Evolutionary conservation across 441 rosid species (phyloP).

Genomic region (Eugenia klotzschiana): DNA sequence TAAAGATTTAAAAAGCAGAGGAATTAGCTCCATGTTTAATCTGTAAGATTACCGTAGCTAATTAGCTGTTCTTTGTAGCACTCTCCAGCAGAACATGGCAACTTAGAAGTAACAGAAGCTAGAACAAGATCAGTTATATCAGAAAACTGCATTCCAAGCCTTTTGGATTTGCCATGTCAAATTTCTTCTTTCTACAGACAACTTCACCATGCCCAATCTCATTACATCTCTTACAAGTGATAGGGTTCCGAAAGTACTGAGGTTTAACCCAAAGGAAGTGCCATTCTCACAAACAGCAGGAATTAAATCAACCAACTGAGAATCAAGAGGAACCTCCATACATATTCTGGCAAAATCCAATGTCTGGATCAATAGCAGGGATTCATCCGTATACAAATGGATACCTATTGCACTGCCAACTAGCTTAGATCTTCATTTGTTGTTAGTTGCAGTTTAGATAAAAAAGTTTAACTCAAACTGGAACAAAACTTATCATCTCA

Average conservation of each 20-base stretch:
- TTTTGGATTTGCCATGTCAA: neutral
- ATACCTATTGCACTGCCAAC: neutral
- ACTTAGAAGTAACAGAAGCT: neutral
- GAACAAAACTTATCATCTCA: neutral
- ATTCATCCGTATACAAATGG: fast-evolving
- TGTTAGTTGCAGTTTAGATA: no score
- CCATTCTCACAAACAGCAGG: neutral
- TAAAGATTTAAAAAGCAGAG: neutral
- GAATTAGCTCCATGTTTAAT: neutral
- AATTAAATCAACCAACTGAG: neutral
- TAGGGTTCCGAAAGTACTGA: neutral
- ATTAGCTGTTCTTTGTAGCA: neutral
- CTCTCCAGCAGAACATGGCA: neutral
- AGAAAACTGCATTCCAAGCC: neutral
- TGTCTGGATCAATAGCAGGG: neutral
- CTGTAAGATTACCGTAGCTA: neutral
- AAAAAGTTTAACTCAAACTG: neutral
- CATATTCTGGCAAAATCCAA: fast-evolving
- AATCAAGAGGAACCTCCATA: neutral
- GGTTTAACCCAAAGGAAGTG: neutral
- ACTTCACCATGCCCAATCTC: neutral
- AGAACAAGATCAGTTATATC: neutral
- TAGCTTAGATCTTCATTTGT: neutral
- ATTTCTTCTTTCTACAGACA: neutral
- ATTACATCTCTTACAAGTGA: neutral